Base-by-base conservation (phyloP, 768 basidiomycete genomes). In the Phlegmacium glaucopus region DNA sequence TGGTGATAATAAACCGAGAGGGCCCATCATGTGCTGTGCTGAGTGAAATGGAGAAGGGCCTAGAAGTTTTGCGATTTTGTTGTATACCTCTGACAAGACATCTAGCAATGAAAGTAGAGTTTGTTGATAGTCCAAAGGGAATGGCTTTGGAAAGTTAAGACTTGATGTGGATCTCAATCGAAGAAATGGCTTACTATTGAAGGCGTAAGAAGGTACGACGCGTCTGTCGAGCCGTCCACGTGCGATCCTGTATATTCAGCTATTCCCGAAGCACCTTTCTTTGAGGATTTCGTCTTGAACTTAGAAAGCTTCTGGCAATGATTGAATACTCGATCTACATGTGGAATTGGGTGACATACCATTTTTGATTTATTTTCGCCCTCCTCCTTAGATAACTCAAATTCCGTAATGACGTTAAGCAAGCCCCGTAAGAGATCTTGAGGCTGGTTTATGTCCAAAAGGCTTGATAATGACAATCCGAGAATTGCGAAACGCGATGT, bases 91-190 rank as follows among this genome's bases (percentile, higher is more conserved):
- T 13, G 89, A 88, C 34, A 94, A 77, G 40, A 94, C 87, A 61
- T 94, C 93, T 44, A 93, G 82, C 22, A 93, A 81, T 28, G 92
- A 90, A 44, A 92, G 79, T 29, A 94, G 79, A 9, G 88, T 89
- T 67, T 94, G 87, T 54, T 90, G 85, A 61, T 95, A 94, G 65
- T 94, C 92, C 45, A 94, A 64, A 3, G 85, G 72, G 66, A 94
- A 94, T n/a, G 92, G 87, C 91, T 93, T 44, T 43, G 9, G n/a
- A 45, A 18, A 43, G 9, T 26, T 22, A 47, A 18, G 34, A 28
- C 17, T 15, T n/a, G 40, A 22, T 39, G 15, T 30, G 22, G 9
- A 32, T 22, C 34, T 15, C 47, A 8, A 44, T 8, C 28, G 9
- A 16, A 38, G 29, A 8, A 37, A 15, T 34, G 30, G 16, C 82